Conservation (phyloP, 139 green algal genomes). For the Haematococcus sp. region DNA sequence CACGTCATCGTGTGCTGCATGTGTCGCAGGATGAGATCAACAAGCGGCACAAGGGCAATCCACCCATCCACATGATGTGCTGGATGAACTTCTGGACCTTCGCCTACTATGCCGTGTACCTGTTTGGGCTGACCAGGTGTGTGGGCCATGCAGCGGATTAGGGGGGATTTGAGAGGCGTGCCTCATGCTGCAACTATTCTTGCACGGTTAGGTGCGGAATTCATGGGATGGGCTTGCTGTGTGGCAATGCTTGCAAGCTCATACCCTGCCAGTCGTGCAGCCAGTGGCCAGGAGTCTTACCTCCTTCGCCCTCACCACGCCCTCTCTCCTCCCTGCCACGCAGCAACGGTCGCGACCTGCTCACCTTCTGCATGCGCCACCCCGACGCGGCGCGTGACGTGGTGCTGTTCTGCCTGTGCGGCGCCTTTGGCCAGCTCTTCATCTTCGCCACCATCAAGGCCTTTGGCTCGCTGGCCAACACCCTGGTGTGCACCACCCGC, state of each 20-base stretch:
- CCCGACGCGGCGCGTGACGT: conserved; percentile 75
- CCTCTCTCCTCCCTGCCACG: conserved; percentile 83
- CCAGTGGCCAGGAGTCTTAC: no score
- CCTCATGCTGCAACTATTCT: not conserved
- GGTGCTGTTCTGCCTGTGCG: conserved; percentile 89
- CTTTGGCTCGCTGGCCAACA: conserved; percentile 90
- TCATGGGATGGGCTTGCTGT: no score
- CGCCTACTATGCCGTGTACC: conserved; percentile 73
- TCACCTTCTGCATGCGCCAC: conserved; percentile 75
- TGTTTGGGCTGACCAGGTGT: conserved; percentile 52
- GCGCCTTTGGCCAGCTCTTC: conserved; percentile 92
- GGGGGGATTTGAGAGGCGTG: not conserved
- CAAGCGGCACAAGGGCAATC: conserved; percentile 61
- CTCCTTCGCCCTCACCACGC: no score
- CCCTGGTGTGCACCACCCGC: conserved; percentile 92
- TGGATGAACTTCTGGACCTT: conserved; percentile 96
- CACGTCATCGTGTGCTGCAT: no score
- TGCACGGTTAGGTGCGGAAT: no score
- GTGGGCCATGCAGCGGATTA: not conserved
- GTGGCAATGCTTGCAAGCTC: conserved; percentile 45
- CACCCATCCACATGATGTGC: conserved; percentile 90
- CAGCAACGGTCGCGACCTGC: conserved; percentile 48
- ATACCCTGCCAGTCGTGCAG: no score
- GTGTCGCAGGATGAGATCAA: conserved; percentile 81
- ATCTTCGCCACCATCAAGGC: conserved; percentile 95